Evolutionary conservation across 2,329 filamentous ascomycete genomes (phyloP), one percentile per base, ranked within the genome.

Genomic region (Ophiocordyceps sinensis): DNA sequence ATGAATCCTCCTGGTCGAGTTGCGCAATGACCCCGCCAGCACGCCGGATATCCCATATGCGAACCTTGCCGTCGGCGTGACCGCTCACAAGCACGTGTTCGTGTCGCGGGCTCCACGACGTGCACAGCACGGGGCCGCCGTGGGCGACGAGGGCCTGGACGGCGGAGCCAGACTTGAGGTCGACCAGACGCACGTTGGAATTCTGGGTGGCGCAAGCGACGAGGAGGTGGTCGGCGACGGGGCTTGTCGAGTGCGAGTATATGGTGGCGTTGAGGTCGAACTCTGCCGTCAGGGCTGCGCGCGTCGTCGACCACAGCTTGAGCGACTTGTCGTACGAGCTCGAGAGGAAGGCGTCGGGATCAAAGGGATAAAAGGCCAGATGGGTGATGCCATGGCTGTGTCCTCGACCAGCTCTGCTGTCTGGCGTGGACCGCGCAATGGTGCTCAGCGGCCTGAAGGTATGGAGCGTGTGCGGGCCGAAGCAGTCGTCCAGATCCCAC

Each of bases 131-230:
- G 5, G 79, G 76, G 0, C 77, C 78, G 31, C 75, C 73, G 47
- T 84, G 79, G 0, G 82, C 79, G 2, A 80, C 71, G 28, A 88
- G 67, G 1, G 79, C 76, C 53, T 87, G 82, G 2, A 82, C 79
- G 38, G 62, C 59, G 14, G 86, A 74, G 3, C 86, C 86, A 1
- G 87, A 88, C 40, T 84, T 82, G 29, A 95, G 69, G 55, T 96
- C 89, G 6, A 95, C 77, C 7, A 96, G 73, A 14, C 87, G 79
- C 13, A 94, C 82, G 23, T 83, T 73, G 7, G 85, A 85, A 55
- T 91, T 79, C 47, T 93, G 86, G 0, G 87, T 93, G 1, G 84
- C 88, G 53, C 86, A 91, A 10, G 89, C 87, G 10, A 95, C 83
- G 4, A 94, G 72, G 0, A 94, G 68, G 53, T 87, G 71, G 40